A percentile compares a stretch with the other conserved stretches of the same genome.
Evolutionary conservation across 805 yeast species (phyloP).

Genomic region (Ogataea degrootiae): DNA sequence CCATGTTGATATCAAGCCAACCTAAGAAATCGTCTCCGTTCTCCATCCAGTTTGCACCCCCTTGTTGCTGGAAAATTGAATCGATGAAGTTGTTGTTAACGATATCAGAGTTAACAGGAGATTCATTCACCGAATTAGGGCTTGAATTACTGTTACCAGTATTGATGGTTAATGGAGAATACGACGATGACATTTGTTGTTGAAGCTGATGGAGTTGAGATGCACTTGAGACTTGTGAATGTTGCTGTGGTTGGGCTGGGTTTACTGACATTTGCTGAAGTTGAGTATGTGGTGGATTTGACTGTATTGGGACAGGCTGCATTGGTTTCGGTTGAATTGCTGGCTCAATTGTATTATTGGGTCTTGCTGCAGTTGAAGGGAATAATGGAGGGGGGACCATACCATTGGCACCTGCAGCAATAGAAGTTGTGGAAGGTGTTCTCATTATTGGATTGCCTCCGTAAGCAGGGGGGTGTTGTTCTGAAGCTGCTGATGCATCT

Average conservation of each 20-base stretch:
- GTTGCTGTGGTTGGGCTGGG: background rate
- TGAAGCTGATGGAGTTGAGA: background rate
- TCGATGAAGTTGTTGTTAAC: constrained; percentile 33
- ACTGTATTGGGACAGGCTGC: background rate
- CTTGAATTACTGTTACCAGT: constrained; percentile 9
- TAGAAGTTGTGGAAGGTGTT: constrained; percentile 16
- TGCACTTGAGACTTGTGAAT: background rate
- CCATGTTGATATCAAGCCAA: constrained; percentile 85
- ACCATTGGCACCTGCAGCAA: constrained; percentile 23
- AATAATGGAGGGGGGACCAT: constrained; percentile 25
- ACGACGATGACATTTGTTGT: constrained; percentile 4
- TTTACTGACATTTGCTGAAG: background rate
- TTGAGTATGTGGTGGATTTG: background rate
- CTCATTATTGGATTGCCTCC: background rate
- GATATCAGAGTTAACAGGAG: constrained; percentile 23
- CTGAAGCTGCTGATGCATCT: background rate
- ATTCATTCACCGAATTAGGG: constrained; percentile 13
- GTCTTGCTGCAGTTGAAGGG: constrained; percentile 11
- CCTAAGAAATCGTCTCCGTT: constrained; percentile 86
- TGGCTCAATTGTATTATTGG: background rate
- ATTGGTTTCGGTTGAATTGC: background rate
- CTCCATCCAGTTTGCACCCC: constrained; percentile 82
- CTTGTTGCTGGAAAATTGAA: constrained; percentile 72
- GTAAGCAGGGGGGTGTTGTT: background rate
- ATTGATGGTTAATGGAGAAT: constrained; percentile 13